These are phyloP conservation scores for Tuctoria greenei DNA, from an alignment of 176 grass and related monocot genomes.

Conservation along the genomic window DNA sequence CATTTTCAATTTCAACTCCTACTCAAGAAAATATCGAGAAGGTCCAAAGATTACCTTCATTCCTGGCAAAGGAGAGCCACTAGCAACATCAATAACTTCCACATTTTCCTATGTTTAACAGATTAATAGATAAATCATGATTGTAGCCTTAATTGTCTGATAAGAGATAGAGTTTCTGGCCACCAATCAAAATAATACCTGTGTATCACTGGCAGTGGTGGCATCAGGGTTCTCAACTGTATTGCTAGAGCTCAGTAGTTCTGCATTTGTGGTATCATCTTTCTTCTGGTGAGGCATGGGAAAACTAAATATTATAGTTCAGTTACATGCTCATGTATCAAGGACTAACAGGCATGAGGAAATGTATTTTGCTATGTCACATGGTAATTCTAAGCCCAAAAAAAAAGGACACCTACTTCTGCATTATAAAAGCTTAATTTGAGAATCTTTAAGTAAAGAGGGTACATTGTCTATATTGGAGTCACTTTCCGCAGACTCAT, in stretches of 20 bases:
- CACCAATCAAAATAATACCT: conserved; percentile 42
- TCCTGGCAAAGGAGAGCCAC: conserved; percentile 93
- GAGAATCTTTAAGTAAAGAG: conserved; percentile 2
- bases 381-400: background rate
- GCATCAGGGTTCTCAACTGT: conserved; percentile 36
- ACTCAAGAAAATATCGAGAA: background rate
- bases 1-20: background rate
- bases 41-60: conserved; percentile 64
- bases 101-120: conserved; percentile 53
- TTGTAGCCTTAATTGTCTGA: background rate
- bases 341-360: background rate
- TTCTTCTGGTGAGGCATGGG: conserved; percentile 62
- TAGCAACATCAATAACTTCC: conserved; percentile 60
- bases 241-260: conserved; percentile 38
- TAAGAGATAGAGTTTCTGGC: background rate
- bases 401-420: background rate
- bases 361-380: background rate
- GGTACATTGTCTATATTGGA: conserved; percentile 54
- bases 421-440: conserved; percentile 4
- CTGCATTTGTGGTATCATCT: conserved; percentile 48
- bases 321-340: conserved; percentile 22
- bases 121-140: conserved; percentile 31
- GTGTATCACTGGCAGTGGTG: conserved; percentile 27
- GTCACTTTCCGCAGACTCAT: conserved; percentile 43
- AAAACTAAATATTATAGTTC: conserved; percentile 68